Evolutionary conservation across 306 rosid genomes (phyloP), one percentile per base, ranked within the genome.

Genomic region (Rubus parviflorus): DNA sequence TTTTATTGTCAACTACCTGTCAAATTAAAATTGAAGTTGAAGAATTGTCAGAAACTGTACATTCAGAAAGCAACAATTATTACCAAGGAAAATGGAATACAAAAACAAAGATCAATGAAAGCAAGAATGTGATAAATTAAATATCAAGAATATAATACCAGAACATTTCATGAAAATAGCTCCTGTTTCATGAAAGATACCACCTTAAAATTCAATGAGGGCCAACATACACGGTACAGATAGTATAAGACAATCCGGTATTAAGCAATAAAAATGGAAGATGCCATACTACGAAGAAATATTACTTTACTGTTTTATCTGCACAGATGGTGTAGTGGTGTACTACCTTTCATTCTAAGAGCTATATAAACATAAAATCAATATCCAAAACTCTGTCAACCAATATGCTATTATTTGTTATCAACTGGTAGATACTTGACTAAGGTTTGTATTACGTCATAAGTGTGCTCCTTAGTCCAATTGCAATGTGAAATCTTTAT

Each of bases 1-100:
- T 75, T 76, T 88, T 93, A 81, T 84, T 85, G 67, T 88, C 91
- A 76, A 52, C 58, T 73, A 66, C 89, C 97, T 88, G 92, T 75
- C 52, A 75, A 53, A 47, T 54, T 77, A 85, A 69, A 42, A 75
- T 63, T 38, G 25, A 80, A 41, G 58, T 30, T 41, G 43, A 83
- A 81, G 74, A 72, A 73, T 35, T 42, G 54, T 76, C 70, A 70
- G 61, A 68, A 66, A 76, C 42, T 47, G 51, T 10, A 76, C 11
- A 41, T 43, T 63, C 6, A 46, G 14, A 57, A 5, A 75, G 30
- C 53, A 81, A 75, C 22, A 66, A 10, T 66, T 37, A 72, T 47
- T 76, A 15, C 70, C 35, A 14, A 38, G 68, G 37, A 83, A 40
- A 35, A 37, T 17, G 69, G 71, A 65, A 71, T 60, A 79, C 46